These are phyloP conservation scores for Ulmus americana DNA, from an alignment of 331 rosid genomes.

Conservation along the genomic window DNA sequence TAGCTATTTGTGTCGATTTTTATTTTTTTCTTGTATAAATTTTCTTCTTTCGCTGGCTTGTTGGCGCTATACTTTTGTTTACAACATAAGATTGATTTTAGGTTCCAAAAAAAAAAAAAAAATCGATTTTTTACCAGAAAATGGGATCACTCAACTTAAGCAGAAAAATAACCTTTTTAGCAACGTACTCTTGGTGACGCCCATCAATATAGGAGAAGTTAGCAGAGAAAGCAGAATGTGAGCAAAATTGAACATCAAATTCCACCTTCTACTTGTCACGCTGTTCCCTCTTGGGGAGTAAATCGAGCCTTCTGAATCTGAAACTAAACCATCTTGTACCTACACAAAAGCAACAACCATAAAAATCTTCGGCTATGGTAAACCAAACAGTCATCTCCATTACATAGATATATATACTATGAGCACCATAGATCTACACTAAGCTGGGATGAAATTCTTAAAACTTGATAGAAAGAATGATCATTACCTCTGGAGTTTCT, in stretches of 20 bases:
- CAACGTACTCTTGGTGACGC: not conserved
- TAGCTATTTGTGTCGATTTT: no score
- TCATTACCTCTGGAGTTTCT: slow-evolving; percentile 61
- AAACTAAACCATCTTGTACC: slow-evolving; percentile 54
- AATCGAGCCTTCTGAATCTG: slow-evolving; percentile 69
- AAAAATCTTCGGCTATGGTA: not conserved
- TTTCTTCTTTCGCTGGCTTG: no score
- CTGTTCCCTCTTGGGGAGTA: slow-evolving; percentile 67
- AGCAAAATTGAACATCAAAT: slow-evolving; percentile 22
- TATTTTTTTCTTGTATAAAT: no score
- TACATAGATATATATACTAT: not conserved
- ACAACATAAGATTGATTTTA: no score
- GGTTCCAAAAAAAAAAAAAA: no score
- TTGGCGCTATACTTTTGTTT: no score
- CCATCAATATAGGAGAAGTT: not conserved
- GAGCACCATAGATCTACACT: not conserved
- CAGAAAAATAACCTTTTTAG: not conserved
- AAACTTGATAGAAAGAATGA: slow-evolving; percentile 11
- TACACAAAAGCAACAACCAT: slow-evolving; percentile 29
- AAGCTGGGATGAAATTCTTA: not conserved
- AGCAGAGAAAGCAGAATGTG: slow-evolving; percentile 1
- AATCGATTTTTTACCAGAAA: no score
- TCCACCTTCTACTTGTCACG: slow-evolving; percentile 52
- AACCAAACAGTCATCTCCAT: not conserved
- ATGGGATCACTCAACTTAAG: not conserved